Base-by-base conservation (phyloP, 2,329 filamentous ascomycete genomes). In the Neopestalotiopsis rosae region DNA sequence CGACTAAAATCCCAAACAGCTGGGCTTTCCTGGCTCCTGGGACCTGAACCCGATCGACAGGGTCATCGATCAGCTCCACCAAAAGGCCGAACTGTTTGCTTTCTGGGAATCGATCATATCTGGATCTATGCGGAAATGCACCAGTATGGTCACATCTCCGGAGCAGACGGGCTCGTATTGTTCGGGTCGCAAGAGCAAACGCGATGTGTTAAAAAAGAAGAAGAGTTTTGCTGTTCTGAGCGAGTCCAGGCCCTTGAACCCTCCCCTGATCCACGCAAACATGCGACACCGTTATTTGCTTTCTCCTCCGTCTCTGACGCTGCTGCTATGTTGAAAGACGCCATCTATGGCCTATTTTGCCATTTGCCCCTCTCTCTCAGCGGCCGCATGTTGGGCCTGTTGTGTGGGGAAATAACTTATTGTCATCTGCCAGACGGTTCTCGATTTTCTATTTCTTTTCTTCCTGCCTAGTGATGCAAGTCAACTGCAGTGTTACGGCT, bases 221-320 rank as follows among this genome's bases (percentile, higher is more conserved):
- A 17, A 52, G 45, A 52, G n/a, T 9, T 7, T n/a, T 24, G 45
- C n/a, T 20, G 14, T n/a, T 52, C 45, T 52, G 45, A 45, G 20
- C 57, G 24, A 28, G 24, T 32, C 57, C 30, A 34, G 57, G 24
- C 30, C 12, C 24, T 28, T 59, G 24, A 59, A 28, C 49, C 49
- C 17, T 14, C 57, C 57, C 57, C 57, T 59, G 57, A 59, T 28
- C 45, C 57, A 59, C 13, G 57, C 57, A 59, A 30, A 34, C 28
- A 59, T 59, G 30, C 57, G 57, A 34, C 57, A 24, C 24, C 57
- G 30, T 59, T 59, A 30, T 59, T 59, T 59, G 24, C 57, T 59
- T 59, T 59, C 57, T 24, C 10, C 17, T 14, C 24, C 24, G 13
- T 30, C 56, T 58, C 20, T 20, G 20, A 30, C 56, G 28, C 56